Conservation (phyloP, 495 filamentous ascomycete species). For the Parachaetomium inaequale region DNA sequence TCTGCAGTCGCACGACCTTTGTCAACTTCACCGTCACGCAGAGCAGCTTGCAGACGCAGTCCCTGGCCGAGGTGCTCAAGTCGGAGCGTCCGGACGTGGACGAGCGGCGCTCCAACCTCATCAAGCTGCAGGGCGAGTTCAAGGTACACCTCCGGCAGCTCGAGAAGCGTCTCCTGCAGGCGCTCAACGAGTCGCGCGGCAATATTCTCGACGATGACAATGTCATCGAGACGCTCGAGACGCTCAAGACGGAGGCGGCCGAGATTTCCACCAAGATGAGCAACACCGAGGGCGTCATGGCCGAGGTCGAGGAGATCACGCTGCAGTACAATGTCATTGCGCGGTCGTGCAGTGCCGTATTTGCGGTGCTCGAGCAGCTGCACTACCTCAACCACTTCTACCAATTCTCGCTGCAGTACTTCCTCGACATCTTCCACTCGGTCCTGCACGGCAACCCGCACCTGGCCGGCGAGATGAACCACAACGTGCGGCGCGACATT, state of each 20-base stretch:
- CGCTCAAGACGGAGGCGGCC: slow-evolving; percentile 92
- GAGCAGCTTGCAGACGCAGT: slow-evolving; percentile 97
- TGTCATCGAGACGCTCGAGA: slow-evolving; percentile 97
- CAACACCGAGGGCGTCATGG: slow-evolving; percentile 97
- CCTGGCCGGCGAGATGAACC: slow-evolving; percentile 66
- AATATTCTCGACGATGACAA: slow-evolving; percentile 98
- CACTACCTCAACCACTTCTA: slow-evolving; percentile 99
- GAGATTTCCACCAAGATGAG: slow-evolving; percentile 95
- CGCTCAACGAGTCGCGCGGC: slow-evolving; percentile 92
- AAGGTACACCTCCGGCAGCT: slow-evolving; percentile 92
- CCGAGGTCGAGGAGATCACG: slow-evolving; percentile 92
- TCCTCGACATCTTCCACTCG: slow-evolving; percentile 92
- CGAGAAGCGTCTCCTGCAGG: slow-evolving; percentile 91
- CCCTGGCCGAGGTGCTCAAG: slow-evolving; percentile 92
- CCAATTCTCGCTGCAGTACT: slow-evolving; percentile 97
- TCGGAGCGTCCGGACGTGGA: slow-evolving; percentile 98
- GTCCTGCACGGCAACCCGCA: slow-evolving; percentile 80
- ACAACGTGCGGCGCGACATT: slow-evolving; percentile 72
- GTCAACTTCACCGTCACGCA: slow-evolving; percentile 99
- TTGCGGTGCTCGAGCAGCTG: slow-evolving; percentile 93
- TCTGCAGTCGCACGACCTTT: slow-evolving; percentile 96
- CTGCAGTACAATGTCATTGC: slow-evolving; percentile 89
- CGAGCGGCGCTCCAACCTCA: slow-evolving; percentile 88
- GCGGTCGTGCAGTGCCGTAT: slow-evolving; percentile 90
- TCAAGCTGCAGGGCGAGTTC: slow-evolving; percentile 98